Base-by-base conservation (phyloP, 163 green algal species). In the Chlorella variabilis region DNA sequence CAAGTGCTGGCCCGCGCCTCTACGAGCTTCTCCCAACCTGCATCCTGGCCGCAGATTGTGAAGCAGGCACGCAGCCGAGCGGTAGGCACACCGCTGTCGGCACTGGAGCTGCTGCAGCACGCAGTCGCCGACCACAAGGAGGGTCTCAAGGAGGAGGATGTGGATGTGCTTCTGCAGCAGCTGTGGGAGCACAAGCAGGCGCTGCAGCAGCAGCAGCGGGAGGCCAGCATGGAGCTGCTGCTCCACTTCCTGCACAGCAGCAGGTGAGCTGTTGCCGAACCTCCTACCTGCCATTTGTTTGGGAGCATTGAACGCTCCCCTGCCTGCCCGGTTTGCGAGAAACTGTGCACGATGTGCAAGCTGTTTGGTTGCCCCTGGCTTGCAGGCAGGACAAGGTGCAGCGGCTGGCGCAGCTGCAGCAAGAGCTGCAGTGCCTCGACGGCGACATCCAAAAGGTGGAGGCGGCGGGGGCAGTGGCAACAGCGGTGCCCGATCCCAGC, bases 221-320 rank as follows among this genome's bases (percentile, higher is more conserved):
- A 87, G 27, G 89, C 76, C 71, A 86, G 87, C 49, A 78, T 97
- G 85, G 84, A 93, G 77, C 87, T 97, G 77, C 86, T 97, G 77
- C 87, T 94, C 42, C 87, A 93, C 39, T 96, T 97, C 81, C 81
- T 97, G 77, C 86, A 93, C 59, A 87, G 93, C 65, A 89, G 90
- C 38, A 91, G 85, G 89, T 76, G 71, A 25, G 48, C 6, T 25
- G 23, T 5, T 5, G 54, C n/a, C n/a, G n/a, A n/a, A n/a, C n/a
- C n/a, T n/a, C n/a, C n/a, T n/a, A n/a, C n/a, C n/a, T n/a, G n/a
- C n/a, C n/a, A n/a, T n/a, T n/a, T n/a, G n/a, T n/a, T n/a, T n/a
- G n/a, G n/a, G n/a, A n/a, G n/a, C n/a, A n/a, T n/a, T n/a, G n/a
- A n/a, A n/a, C n/a, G n/a, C n/a, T n/a, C n/a, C n/a, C n/a, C n/a